Conservation (phyloP, 2,329 filamentous ascomycete genomes). For the Lachnellula hyalina region DNA sequence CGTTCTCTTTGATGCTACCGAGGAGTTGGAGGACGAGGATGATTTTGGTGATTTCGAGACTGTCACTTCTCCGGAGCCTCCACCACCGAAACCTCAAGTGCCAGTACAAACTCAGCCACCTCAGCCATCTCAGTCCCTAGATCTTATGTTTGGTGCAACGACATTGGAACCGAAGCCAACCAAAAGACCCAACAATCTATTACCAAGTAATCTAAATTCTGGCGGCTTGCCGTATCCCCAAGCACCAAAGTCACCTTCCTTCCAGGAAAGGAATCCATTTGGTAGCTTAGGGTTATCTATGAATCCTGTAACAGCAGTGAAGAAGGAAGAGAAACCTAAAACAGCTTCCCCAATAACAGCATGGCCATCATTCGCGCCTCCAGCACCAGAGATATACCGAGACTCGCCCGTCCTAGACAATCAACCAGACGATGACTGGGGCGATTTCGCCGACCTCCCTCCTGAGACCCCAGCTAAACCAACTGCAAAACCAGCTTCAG, state of each 20-base stretch:
- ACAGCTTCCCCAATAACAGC: slow-evolving; percentile 27
- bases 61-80: slow-evolving; percentile 33
- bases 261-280: slow-evolving; percentile 49
- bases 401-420: slow-evolving; percentile 24
- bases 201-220: slow-evolving; percentile 23
- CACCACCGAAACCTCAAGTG: slow-evolving; percentile 20
- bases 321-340: slow-evolving; percentile 32
- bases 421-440: slow-evolving; percentile 45
- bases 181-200: slow-evolving; percentile 32
- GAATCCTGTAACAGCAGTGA: slow-evolving; percentile 32
- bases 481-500: slow-evolving; percentile 12
- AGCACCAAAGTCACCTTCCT: slow-evolving; percentile 47
- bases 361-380: slow-evolving; percentile 26
- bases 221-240: slow-evolving; percentile 38
- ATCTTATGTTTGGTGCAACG: slow-evolving; percentile 30
- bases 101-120: slow-evolving; percentile 5
- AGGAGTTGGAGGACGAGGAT: slow-evolving; percentile 42
- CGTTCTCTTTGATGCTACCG: slow-evolving; percentile 34
- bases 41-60: slow-evolving; percentile 66
- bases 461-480: slow-evolving; percentile 21
- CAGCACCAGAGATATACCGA: slow-evolving; percentile 21
- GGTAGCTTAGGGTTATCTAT: slow-evolving; percentile 44
- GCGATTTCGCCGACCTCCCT: slow-evolving; percentile 44
- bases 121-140: slow-evolving; percentile 19
- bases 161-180: slow-evolving; percentile 27